Conservation (phyloP, 2,329 filamentous ascomycete species). For the Botryotinia convoluta region DNA sequence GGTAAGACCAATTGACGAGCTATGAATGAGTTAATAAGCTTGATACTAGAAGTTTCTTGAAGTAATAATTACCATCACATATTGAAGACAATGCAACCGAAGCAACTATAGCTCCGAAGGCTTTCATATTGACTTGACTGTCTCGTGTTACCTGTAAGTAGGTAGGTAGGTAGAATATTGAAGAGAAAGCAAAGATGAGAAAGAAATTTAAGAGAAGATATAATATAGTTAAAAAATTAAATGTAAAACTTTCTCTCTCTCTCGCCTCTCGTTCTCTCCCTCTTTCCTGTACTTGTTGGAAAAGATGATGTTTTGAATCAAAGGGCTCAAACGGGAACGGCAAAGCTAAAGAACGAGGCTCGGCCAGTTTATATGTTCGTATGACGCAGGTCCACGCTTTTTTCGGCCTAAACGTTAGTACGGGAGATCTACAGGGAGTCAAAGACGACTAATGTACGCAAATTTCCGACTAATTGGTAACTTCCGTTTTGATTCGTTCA, state of each 20-base stretch:
- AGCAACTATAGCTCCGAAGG: slow-evolving; percentile 1
- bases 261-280: background rate
- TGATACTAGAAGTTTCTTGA: background rate
- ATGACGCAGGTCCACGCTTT: slow-evolving; percentile 9
- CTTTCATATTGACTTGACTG: slow-evolving; percentile 14
- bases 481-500: background rate
- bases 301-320: background rate
- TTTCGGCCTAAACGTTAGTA: background rate
- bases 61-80: slow-evolving; percentile 6
- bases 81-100: slow-evolving; percentile 14
- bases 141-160: background rate
- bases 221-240: background rate
- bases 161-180: background rate
- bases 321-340: background rate
- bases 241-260: background rate
- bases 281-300: background rate
- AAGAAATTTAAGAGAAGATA: background rate
- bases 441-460: background rate
- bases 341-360: background rate
- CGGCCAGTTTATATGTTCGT: background rate
- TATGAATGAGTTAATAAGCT: slow-evolving; percentile 38
- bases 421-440: slow-evolving; percentile 17
- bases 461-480: slow-evolving; percentile 1
- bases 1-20: slow-evolving; percentile 18
- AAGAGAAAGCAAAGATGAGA: background rate